A percentile compares a stretch with the other conserved stretches of the same genome.
Evolutionary conservation across 768 basidiomycete genomes (phyloP).

Genomic region (Auricularia cornea): DNA sequence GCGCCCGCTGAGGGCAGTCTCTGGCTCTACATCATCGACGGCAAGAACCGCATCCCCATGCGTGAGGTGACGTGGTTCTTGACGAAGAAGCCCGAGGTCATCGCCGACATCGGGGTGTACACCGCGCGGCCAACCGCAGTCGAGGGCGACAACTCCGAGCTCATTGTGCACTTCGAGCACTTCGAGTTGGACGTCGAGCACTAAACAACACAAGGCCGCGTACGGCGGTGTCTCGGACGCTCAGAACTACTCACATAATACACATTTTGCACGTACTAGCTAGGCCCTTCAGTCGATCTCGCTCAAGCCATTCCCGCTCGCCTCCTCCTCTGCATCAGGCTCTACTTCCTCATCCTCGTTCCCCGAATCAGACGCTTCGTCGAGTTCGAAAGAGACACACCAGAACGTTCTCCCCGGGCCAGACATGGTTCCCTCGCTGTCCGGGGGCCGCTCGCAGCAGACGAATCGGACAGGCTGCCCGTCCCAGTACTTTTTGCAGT

Average conservation of each 20-base stretch:
- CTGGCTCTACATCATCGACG: constrained; percentile 18
- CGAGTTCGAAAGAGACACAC: constrained; percentile 41
- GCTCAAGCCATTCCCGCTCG: too few species aligned
- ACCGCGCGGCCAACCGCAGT: constrained; percentile 16
- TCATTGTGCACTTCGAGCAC: too few species aligned
- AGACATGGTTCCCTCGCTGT: neutral
- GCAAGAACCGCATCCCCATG: constrained; percentile 11
- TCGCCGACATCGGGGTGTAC: constrained; percentile 15
- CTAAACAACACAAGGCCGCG: too few species aligned
- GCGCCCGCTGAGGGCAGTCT: constrained; percentile 6
- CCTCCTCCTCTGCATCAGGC: too few species aligned
- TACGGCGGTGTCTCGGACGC: too few species aligned
- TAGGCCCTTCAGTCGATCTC: too few species aligned
- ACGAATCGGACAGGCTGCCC: constrained; percentile 85
- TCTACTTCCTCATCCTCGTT: too few species aligned
- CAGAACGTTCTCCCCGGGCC: constrained; percentile 36
- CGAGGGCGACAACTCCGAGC: constrained; percentile 5
- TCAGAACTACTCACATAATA: too few species aligned
- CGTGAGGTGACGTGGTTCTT: constrained; percentile 25
- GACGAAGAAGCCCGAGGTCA: constrained; percentile 6
- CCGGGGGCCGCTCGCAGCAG: constrained; percentile 52
- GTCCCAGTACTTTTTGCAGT: constrained; percentile 86
- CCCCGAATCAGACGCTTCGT: constrained; percentile 5
- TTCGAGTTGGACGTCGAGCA: too few species aligned
- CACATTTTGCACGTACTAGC: too few species aligned